Evolutionary conservation across 345 rosid species (phyloP), one percentile per base, ranked within the genome.

Genomic region (Nasturtium officinale): DNA sequence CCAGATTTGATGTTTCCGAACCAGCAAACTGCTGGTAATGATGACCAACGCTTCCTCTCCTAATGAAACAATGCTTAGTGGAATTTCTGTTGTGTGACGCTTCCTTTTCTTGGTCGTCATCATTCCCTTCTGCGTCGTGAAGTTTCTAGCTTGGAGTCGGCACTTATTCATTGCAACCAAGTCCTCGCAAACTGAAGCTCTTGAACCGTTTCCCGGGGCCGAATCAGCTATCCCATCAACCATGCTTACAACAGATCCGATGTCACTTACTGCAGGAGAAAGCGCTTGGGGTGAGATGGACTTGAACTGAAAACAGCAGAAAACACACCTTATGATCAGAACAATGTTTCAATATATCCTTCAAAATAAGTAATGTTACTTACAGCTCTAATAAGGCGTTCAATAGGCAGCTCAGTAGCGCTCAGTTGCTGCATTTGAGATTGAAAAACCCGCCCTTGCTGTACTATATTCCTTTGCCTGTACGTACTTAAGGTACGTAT

Each of bases 171-270:
- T 87, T 32, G 35, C 96, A 60, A 83, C 97, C 82, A 94, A 82
- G 87, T 94, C 98, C 83, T 91, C 98, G 45, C 98, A 96, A 75
- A 87, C 92, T 32, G 97, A 91, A 73, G 97, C 91, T 80, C 91
- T 88, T 76, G 93, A 89, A 67, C 96, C 93, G 80, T 91, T 89
- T 55, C 95, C 96, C 3, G 96, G 90, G 6, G 91, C 87, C 8
- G 96, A 85, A 37, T 97, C 90, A 33, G 97, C 90, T 71, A 91
- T 89, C 78, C 93, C 86, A 72, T 95, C 96, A 52, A 81, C 88
- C 96, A 88, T 89, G 71, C 91, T 82, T 64, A 91, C 93, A 52
- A 91, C 95, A 7, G 96, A 87, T 72, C 83, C 83, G 38, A 94
- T 91, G 62, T 94, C 97, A 78, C 85, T 83, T 75, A 88, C 90